phyloP scores from a whole-genome alignment of 257 asterid genomes.

The Solanum sejunctum region DNA sequence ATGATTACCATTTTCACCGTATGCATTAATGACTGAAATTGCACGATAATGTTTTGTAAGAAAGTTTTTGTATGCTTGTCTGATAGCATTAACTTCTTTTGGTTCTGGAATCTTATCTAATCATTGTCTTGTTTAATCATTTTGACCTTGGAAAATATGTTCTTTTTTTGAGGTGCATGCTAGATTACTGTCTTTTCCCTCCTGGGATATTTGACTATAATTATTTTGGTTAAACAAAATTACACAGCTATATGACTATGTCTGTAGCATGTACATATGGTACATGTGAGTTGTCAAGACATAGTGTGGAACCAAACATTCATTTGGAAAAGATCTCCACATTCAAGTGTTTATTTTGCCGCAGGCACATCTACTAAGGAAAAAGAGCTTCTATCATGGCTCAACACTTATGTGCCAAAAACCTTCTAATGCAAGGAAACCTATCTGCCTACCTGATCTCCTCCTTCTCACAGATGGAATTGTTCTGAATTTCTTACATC shows the following conservation, averaged over 20 bases:
- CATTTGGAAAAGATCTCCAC: constrained; percentile 19
- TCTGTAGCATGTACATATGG: not conserved
- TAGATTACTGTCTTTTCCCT: not conserved
- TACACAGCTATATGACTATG: not conserved
- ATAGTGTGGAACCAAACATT: not conserved
- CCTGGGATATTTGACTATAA: not conserved
- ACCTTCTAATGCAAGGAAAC: constrained; percentile 52
- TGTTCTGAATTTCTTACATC: constrained; percentile 47
- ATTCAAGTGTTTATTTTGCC: constrained; percentile 78
- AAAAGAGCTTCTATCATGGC: constrained; percentile 63
- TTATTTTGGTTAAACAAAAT: not conserved
- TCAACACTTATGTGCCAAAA: constrained; percentile 41
- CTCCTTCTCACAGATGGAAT: constrained; percentile 42
- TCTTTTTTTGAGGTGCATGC: not conserved
- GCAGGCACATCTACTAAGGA: constrained; percentile 71
- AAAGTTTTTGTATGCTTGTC: not conserved
- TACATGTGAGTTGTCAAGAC: not conserved
- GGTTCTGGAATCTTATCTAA: not conserved
- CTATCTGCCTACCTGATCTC: constrained; percentile 58
- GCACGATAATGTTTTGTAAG: not conserved
- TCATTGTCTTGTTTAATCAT: not conserved
- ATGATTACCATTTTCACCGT: not conserved
- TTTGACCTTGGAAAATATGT: not conserved
- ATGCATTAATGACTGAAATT: not conserved
- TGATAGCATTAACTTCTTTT: not conserved